phyloP scores from a whole-genome alignment of 2,329 filamentous ascomycete species.

The Dichotomopilus funicola region DNA sequence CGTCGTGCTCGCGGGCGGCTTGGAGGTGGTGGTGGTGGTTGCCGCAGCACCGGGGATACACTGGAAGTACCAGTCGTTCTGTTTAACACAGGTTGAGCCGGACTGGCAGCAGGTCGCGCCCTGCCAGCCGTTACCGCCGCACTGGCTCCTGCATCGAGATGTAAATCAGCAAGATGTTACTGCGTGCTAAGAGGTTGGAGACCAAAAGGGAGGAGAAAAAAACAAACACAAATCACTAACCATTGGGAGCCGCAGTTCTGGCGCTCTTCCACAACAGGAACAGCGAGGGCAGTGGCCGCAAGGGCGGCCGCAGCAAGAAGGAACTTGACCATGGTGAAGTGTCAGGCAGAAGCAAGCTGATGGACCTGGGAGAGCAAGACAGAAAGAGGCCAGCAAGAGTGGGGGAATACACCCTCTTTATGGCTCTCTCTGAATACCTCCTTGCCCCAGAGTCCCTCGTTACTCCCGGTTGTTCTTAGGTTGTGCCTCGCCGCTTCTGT shows the following conservation, averaged over 20 bases:
- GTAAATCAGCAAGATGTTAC: not conserved
- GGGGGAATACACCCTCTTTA: not conserved
- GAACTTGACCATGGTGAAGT: constrained; percentile 24
- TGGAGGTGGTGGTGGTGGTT: constrained; percentile 10
- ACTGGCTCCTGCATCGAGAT: constrained; percentile 30
- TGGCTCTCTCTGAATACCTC: not conserved
- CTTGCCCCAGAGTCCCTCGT: too few relatives aligned
- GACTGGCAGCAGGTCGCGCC: constrained; percentile 40
- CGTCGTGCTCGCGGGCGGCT: constrained; percentile 17
- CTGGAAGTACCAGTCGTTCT: constrained; percentile 36
- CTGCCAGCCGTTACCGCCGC: constrained; percentile 39
- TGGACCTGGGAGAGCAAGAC: constrained; percentile 1
- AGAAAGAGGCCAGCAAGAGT: not conserved
- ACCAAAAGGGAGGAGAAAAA: not conserved
- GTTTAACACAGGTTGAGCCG: constrained; percentile 33
- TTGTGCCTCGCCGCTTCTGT: too few relatives aligned
- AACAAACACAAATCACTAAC: constrained; percentile 21
- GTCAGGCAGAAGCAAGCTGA: constrained; percentile 5
- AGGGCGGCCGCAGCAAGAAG: constrained; percentile 31
- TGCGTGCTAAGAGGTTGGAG: not conserved
- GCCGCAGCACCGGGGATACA: constrained; percentile 31
- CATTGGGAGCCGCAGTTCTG: constrained; percentile 32
- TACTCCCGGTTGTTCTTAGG: not conserved
- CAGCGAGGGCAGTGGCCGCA: constrained; percentile 34
- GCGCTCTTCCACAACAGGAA: constrained; percentile 37